A percentile compares a stretch with the other conserved stretches of the same genome.
phyloP scores from a whole-genome alignment of 176 grass and related monocot genomes.

The Triticum timopheevii region DNA sequence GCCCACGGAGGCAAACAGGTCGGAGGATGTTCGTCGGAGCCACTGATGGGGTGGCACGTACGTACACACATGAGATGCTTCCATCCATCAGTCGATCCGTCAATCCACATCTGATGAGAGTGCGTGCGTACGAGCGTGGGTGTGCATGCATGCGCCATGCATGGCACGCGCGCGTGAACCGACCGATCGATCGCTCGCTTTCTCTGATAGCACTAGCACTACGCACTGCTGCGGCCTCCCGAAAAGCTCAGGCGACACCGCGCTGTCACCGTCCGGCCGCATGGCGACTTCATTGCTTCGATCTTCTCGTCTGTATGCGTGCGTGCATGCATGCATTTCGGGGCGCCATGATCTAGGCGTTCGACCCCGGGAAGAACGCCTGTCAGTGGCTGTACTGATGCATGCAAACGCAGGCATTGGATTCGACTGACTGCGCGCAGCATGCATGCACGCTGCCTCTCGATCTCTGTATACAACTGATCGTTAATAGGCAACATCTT shows the following conservation, averaged over 20 bases:
- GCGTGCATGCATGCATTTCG: not conserved
- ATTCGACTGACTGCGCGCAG: not conserved
- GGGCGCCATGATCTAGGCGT: not conserved
- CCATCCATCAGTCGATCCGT: constrained; percentile 30
- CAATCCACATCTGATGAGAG: not conserved
- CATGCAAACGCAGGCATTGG: constrained; percentile 11
- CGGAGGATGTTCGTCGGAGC: not conserved
- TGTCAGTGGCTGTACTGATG: not conserved
- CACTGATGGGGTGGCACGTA: constrained; percentile 9
- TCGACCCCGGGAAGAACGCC: not conserved
- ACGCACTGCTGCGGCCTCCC: not conserved
- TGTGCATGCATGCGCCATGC: not conserved
- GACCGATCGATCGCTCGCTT: constrained; percentile 24
- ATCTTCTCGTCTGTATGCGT: not conserved
- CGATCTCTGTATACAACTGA: not conserved
- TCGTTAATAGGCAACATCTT: not conserved
- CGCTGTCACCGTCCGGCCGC: not conserved
- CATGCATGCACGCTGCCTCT: not conserved
- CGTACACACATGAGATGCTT: constrained; percentile 23
- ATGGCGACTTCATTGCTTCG: constrained; percentile 6
- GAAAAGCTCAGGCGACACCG: not conserved
- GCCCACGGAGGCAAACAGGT: not conserved
- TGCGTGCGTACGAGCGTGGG: constrained; percentile 23
- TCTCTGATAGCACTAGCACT: constrained; percentile 21
- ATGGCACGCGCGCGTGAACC: constrained; percentile 38